Evolutionary conservation across 1,284 basidiomycete genomes (phyloP), one percentile per base, ranked within the genome.

Genomic region (Ustilago nuda): DNA sequence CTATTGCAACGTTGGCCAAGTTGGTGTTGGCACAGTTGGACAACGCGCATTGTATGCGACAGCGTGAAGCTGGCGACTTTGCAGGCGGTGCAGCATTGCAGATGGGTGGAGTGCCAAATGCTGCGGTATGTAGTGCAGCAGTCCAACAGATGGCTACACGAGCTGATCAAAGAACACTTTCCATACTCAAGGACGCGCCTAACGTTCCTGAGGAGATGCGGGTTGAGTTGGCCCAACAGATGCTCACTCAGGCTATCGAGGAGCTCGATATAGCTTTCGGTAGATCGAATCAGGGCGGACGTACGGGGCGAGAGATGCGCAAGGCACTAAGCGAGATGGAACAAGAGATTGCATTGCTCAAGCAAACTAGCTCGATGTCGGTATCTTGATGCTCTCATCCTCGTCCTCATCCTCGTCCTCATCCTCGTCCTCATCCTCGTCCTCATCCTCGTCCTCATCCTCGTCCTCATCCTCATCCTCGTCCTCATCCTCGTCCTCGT

Each of bases 1-100:
- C 92, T 5, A 87, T 92, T 7, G 91, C 92, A 2, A 93, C 95
- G 82, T 87, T 94, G 17, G 94, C 92, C 0, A 94, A 94, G 85
- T 87, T 95, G 3, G 88, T 94, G 7, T 89, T 90, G 0, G 91
- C 93, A 0, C 92, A 93, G 79, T 91, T 92, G 82, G 17, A 71
- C 33, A 52, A 72, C 23, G 53, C 61, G 8, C 61, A 61, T 1
- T 63, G 61, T 50, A 43, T 50, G 9, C 53, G 54, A n/a, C 43
- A 56, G 32, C 63, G 54, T 15, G 62, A 36, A 39, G 37, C 39
- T 6, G 30, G n/a, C 23, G 48, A 37, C 2, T 43, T 4, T 2
- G 32, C 23, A 39, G n/a, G 3, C 6, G 27, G 43, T 15, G 35
- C 48, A 30, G 48, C 48, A 15, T 1, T 62, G 52, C 56, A 43